Base-by-base conservation (phyloP, 345 rosid genomes). In the Eutrema heterophyllum region DNA sequence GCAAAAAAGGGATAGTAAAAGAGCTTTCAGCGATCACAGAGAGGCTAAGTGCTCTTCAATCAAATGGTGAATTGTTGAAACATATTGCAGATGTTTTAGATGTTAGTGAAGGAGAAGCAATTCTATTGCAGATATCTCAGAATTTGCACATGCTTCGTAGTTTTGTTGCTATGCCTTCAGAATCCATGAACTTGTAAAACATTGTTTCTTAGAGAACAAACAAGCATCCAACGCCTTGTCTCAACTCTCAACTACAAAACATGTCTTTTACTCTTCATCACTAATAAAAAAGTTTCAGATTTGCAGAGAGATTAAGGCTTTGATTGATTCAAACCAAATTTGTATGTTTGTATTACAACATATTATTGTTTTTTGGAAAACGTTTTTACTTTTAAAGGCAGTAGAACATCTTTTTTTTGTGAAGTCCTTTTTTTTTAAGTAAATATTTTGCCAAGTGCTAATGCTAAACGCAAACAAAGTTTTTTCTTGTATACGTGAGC, bases 21-120 rank as follows among this genome's bases (percentile, higher is more conserved):
- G 82, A 80, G 77, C 73, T 84, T 61, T 65, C 55, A 24, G 81
- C 64, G 41, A 78, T 84, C 36, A 74, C 77, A 40, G 82, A 79
- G 63, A 76, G 81, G 35, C 78, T 79, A 74, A 73, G 72, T 72
- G 78, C 70, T n/a, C 83, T 87, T 61, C 86, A 82, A 66, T 78
- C 74, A 51, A 80, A 79, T 50, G 80, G 45, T 64, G 84, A 67
- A 27, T 54, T 82, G 16, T 66, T 77, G 51, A 80, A 78, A 44
- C 80, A 56, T 63, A 66, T 65, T 46, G 53, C 69, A 40, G 57
- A 67, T 40, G 65, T 73, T 15, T 65, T 69, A 11, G 75, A 67
- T 74, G 81, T 73, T 16, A 67, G 80, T 45, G 82, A 77, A 53
- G 76, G 81, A 55, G 72, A 63, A 61, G 78, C 80, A 73, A 79